A percentile compares a stretch with the other conserved stretches of the same genome.
Conservation (phyloP, 768 basidiomycete species). For the Sarcodon aspratus region DNA sequence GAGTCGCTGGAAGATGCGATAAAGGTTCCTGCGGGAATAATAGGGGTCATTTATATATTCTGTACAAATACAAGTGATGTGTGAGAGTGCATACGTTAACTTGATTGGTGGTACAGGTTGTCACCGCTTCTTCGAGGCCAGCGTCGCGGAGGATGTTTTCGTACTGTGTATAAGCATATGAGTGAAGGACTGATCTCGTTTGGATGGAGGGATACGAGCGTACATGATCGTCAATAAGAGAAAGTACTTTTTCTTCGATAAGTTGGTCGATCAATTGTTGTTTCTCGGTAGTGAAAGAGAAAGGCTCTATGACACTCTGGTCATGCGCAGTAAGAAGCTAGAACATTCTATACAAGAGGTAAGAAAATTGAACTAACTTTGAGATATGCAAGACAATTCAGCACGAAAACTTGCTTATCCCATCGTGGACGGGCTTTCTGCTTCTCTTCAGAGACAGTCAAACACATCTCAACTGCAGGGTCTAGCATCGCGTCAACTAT, state of each 20-base stretch:
- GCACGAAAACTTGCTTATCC: slow-evolving; percentile 75
- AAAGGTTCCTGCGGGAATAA: slow-evolving; percentile 46
- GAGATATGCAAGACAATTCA: slow-evolving; percentile 80
- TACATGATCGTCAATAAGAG: slow-evolving; percentile 78
- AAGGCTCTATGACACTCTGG: slow-evolving; percentile 56
- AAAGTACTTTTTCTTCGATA: slow-evolving; percentile 49
- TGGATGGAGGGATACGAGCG: slow-evolving; percentile 16
- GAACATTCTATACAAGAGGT: slow-evolving; percentile 2
- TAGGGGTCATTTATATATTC: neutral
- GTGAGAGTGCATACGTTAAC: slow-evolving; percentile 23
- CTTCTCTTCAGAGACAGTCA: slow-evolving; percentile 55
- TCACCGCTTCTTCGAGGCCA: slow-evolving; percentile 35
- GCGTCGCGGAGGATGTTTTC: slow-evolving; percentile 41
- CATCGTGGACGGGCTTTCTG: slow-evolving; percentile 43
- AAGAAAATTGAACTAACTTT: slow-evolving; percentile 36
- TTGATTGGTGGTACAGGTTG: slow-evolving; percentile 28
- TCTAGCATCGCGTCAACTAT: slow-evolving; percentile 80
- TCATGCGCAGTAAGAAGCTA: neutral
- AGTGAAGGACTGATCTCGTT: slow-evolving; percentile 5
- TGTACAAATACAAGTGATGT: neutral
- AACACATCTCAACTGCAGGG: slow-evolving; percentile 71
- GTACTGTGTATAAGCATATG: slow-evolving; percentile 22
- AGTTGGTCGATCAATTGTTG: slow-evolving; percentile 42
- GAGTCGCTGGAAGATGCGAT: slow-evolving; percentile 58
- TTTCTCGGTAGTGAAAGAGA: slow-evolving; percentile 57